A percentile compares a stretch with the other conserved stretches of the same genome.
Conservation (phyloP, 345 rosid species). For the Conringia planisiliqua region DNA sequence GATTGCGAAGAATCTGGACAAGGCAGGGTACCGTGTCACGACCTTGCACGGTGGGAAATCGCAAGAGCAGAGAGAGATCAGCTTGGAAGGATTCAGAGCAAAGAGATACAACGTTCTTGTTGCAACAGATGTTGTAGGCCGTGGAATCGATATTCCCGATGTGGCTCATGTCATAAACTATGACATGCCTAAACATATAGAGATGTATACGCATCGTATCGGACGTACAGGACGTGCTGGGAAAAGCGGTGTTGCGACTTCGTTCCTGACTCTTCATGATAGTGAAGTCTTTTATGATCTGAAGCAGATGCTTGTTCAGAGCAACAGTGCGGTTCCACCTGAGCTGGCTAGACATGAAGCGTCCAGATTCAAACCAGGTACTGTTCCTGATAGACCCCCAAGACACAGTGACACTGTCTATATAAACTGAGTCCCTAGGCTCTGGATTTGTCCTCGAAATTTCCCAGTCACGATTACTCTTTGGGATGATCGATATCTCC, state of each 20-base stretch:
- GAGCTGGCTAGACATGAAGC: slow-evolving; percentile 95
- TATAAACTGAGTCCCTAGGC: slow-evolving; percentile 47
- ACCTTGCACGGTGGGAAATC: slow-evolving; percentile 95
- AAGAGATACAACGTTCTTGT: slow-evolving; percentile 88
- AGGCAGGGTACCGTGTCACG: slow-evolving; percentile 79
- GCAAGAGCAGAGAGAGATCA: slow-evolving; percentile 93
- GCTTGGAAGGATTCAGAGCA: slow-evolving; percentile 83
- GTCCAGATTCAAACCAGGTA: slow-evolving; percentile 89
- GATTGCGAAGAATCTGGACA: slow-evolving; percentile 84
- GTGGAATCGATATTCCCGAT: slow-evolving; percentile 93
- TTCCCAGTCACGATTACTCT: not conserved
- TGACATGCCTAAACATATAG: slow-evolving; percentile 87
- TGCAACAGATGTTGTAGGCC: slow-evolving; percentile 94
- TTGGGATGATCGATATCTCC: not conserved
- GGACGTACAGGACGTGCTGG: slow-evolving; percentile 98
- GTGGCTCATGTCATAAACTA: slow-evolving; percentile 94
- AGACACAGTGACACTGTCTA: slow-evolving; percentile 87
- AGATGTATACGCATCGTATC: slow-evolving; percentile 90
- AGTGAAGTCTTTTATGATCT: slow-evolving; percentile 89
- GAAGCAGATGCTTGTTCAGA: slow-evolving; percentile 96
- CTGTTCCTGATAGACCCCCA: slow-evolving; percentile 89
- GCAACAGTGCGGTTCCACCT: slow-evolving; percentile 85
- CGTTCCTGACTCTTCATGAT: slow-evolving; percentile 81
- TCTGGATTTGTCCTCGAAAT: slow-evolving; percentile 11
- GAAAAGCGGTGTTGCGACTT: slow-evolving; percentile 89